Conservation (phyloP, 2,329 filamentous ascomycete genomes). For the Sporothrix schenckii region DNA sequence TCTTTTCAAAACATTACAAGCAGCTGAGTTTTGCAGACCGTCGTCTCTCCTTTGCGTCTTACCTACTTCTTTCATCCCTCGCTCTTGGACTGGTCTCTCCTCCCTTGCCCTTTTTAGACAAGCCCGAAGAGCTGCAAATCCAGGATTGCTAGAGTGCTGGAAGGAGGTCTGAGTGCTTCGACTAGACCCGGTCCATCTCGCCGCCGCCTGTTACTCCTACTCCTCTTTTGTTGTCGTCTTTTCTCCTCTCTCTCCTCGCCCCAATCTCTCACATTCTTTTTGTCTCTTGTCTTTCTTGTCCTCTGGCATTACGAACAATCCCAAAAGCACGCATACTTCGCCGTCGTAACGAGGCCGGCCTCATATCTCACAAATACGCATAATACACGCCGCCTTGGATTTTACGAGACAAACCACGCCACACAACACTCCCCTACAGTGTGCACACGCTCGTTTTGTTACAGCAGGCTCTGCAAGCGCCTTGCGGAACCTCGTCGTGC, state of each 20-base stretch:
- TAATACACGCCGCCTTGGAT: constrained; percentile 22
- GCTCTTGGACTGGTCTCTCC: neutral
- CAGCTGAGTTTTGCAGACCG: neutral
- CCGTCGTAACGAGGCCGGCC: constrained; percentile 24
- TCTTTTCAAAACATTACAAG: neutral
- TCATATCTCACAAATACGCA: constrained; percentile 26
- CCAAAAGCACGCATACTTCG: neutral
- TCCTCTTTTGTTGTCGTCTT: constrained; percentile 11
- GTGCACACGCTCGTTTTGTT: constrained; percentile 25
- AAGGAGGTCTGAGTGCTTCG: neutral
- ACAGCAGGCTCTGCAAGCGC: constrained; percentile 35
- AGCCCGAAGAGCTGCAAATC: constrained; percentile 24
- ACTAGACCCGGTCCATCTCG: constrained; percentile 23
- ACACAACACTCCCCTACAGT: neutral
- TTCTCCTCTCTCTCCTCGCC: neutral
- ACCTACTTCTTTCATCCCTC: constrained; percentile 15
- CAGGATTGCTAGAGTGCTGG: constrained; percentile 5
- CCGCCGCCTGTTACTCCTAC: constrained; percentile 9
- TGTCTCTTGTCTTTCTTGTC: neutral
- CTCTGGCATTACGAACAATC: neutral
- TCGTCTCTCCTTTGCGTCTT: constrained; percentile 14
- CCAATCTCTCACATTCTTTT: neutral
- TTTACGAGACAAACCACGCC: neutral
- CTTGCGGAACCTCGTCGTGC: constrained; percentile 26
- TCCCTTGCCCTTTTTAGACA: constrained; percentile 30